phyloP scores from a whole-genome alignment of 2,329 filamentous ascomycete species.

The Pseudogymnoascus sp. region DNA sequence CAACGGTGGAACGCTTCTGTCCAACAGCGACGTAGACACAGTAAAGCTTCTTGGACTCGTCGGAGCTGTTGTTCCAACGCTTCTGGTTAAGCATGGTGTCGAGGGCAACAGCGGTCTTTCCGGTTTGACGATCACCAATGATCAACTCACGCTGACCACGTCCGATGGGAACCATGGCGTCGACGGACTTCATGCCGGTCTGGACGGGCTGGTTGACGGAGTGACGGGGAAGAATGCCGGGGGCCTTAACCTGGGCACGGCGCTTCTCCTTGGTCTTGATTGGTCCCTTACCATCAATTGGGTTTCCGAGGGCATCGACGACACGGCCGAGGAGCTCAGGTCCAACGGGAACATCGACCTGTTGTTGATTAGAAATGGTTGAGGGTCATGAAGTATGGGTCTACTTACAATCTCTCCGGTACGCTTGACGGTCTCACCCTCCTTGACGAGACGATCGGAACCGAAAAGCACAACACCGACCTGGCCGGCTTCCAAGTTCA shows the following conservation, averaged over 20 bases:
- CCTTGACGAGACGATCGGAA: slow-evolving; percentile 99
- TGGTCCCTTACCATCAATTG: slow-evolving; percentile 98
- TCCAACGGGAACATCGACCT: slow-evolving; percentile 97
- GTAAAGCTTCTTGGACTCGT: slow-evolving; percentile 98
- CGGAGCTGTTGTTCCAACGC: slow-evolving; percentile 81
- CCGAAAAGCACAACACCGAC: slow-evolving; percentile 99
- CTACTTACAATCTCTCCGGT: slow-evolving; percentile 92
- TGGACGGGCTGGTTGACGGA: slow-evolving; percentile 99
- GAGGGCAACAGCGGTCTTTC: slow-evolving; percentile 97
- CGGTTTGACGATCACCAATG: slow-evolving; percentile 99
- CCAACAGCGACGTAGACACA: slow-evolving; percentile 98
- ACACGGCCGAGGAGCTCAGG: slow-evolving; percentile 92
- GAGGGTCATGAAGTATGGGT: slow-evolving; percentile 4
- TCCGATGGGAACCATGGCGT: slow-evolving; percentile 99
- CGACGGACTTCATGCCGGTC: slow-evolving; percentile 98
- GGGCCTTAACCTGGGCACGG: slow-evolving; percentile 98
- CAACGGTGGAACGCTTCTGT: slow-evolving; percentile 99
- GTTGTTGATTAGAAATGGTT: slow-evolving; percentile 17
- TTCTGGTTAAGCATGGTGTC: slow-evolving; percentile 99
- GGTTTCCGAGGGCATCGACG: slow-evolving; percentile 96
- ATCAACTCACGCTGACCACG: slow-evolving; percentile 99
- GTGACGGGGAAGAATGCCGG: slow-evolving; percentile 91
- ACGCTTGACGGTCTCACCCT: slow-evolving; percentile 99
- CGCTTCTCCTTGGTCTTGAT: slow-evolving; percentile 85
- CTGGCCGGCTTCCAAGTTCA: slow-evolving; percentile 99